A percentile compares a stretch with the other conserved stretches of the same genome.
Conservation (phyloP, 495 filamentous ascomycete genomes). For the Hypoxylon lienhwacheense region DNA sequence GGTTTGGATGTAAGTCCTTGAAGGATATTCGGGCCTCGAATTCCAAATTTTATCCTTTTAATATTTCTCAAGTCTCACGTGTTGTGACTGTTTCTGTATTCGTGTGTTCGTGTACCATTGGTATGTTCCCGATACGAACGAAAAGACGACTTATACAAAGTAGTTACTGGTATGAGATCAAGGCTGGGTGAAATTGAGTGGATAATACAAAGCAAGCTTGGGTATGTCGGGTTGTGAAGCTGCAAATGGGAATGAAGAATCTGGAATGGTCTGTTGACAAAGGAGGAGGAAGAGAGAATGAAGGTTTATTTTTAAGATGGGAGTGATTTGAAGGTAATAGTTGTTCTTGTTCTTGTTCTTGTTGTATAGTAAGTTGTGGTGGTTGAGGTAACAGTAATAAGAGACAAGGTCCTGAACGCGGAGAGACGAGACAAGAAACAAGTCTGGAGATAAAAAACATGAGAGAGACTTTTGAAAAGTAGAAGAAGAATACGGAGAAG, state of each 20-base stretch:
- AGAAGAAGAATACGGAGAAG: neutral
- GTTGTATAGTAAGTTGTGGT: too few relatives aligned
- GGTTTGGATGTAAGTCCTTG: constrained; percentile 3
- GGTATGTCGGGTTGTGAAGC: neutral
- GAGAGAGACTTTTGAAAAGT: neutral
- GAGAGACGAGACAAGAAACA: constrained; percentile 1
- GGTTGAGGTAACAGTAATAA: neutral
- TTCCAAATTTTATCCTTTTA: neutral
- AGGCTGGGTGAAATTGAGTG: neutral
- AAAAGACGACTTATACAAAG: constrained; percentile 5
- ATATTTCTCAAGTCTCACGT: neutral
- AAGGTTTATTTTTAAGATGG: too few relatives aligned
- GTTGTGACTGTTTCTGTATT: neutral
- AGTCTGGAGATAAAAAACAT: too few relatives aligned
- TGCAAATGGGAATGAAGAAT: neutral
- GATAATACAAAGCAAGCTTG: constrained; percentile 4
- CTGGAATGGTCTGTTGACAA: constrained; percentile 11
- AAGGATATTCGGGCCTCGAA: neutral
- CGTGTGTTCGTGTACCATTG: neutral
- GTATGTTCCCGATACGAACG: constrained; percentile 2
- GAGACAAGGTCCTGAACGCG: constrained; percentile 1
- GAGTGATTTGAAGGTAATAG: too few relatives aligned
- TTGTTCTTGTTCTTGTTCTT: too few relatives aligned
- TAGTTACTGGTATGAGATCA: neutral
- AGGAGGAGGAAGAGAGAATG: neutral